Conservation (phyloP, 768 basidiomycete species). For the Cantharellus cinnabarinus region DNA sequence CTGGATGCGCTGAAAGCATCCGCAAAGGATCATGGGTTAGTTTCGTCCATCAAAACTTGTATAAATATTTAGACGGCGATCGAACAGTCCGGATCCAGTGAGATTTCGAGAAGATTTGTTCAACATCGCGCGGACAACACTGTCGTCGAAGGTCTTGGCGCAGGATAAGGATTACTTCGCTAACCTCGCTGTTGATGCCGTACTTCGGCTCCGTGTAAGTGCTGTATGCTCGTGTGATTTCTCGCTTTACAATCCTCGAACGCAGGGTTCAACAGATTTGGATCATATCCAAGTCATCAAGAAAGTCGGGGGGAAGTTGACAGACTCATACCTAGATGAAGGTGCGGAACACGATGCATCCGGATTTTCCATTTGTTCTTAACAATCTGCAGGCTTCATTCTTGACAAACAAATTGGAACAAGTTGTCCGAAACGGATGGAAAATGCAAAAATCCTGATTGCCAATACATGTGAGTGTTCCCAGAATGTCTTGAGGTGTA, state of each 20-base stretch:
- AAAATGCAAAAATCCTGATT: constrained; percentile 89
- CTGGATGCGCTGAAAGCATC: constrained; percentile 65
- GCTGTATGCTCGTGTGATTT: not conserved
- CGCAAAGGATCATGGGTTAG: constrained; percentile 69
- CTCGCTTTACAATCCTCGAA: not conserved
- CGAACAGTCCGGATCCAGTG: constrained; percentile 38
- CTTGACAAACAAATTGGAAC: constrained; percentile 88
- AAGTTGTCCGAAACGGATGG: constrained; percentile 85
- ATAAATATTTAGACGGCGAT: not conserved
- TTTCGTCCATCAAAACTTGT: constrained; percentile 7
- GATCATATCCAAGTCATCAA: constrained; percentile 99
- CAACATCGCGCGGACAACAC: constrained; percentile 90
- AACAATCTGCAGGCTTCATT: constrained; percentile 54
- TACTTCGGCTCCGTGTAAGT: constrained; percentile 64
- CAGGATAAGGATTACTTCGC: constrained; percentile 98
- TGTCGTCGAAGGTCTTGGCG: constrained; percentile 87
- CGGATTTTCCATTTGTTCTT: not conserved
- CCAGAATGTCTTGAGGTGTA: not conserved
- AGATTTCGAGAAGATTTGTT: constrained; percentile 78
- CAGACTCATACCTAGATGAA: constrained; percentile 95
- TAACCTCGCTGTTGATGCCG: constrained; percentile 92
- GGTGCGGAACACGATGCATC: constrained; percentile 24
- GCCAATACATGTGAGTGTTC: constrained; percentile 78
- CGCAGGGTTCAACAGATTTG: constrained; percentile 79
- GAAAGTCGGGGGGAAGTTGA: constrained; percentile 97